These are phyloP conservation scores for Fusarium circinatum DNA, from an alignment of 2,329 filamentous ascomycete species.

Conservation along the genomic window DNA sequence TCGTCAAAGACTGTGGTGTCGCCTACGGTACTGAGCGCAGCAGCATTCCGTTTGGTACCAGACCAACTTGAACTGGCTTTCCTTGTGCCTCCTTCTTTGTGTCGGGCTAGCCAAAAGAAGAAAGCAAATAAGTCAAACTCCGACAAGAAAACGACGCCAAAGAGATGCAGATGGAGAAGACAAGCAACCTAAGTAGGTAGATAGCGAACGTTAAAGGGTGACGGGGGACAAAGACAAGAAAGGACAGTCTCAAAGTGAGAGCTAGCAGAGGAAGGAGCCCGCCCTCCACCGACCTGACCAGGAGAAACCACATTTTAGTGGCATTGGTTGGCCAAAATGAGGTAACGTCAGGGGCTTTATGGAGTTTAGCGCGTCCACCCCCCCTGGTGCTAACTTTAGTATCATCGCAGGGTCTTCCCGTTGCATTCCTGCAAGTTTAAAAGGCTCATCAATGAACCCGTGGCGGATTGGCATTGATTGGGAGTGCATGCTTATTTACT, in stretches of 20 bases:
- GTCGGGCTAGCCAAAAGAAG: neutral
- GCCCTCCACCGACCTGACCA: slow-evolving; percentile 9
- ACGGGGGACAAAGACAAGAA: slow-evolving; percentile 5
- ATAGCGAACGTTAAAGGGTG: neutral
- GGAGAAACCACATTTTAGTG: slow-evolving; percentile 7
- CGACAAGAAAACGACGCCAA: neutral
- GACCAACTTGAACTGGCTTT: neutral
- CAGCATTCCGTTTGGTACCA: slow-evolving; percentile 29
- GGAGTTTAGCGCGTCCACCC: slow-evolving; percentile 10
- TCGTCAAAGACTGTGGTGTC: slow-evolving; percentile 17
- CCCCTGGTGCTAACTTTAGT: slow-evolving; percentile 10
- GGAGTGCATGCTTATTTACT: neutral
- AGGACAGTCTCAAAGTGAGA: slow-evolving; percentile 14
- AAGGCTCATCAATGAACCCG: neutral
- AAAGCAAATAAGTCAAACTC: neutral
- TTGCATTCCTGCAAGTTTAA: slow-evolving; percentile 7
- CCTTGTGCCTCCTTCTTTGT: neutral
- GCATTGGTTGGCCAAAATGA: slow-evolving; percentile 21
- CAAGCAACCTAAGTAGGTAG: neutral
- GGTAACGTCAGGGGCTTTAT: slow-evolving; percentile 10
- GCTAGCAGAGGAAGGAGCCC: neutral
- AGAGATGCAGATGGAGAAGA: neutral
- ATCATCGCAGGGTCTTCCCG: slow-evolving; percentile 6
- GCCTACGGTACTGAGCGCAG: slow-evolving; percentile 10
- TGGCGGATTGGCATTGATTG: neutral